Base-by-base conservation (phyloP, 1,284 basidiomycete species). In the Ceratobasidium sp. region DNA sequence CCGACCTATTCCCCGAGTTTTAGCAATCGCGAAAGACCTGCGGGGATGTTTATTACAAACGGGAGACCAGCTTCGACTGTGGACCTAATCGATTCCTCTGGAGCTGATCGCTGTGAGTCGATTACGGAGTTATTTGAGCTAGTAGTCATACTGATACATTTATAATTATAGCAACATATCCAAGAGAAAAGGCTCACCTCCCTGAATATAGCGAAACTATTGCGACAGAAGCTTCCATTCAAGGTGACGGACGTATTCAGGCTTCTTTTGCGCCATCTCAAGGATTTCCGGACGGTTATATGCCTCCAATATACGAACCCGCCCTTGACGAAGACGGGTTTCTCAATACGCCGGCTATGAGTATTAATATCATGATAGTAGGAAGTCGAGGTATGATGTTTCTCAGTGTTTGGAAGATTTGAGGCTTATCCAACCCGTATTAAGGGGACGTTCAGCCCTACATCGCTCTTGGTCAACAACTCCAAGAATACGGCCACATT, bases 401-500 rank as follows among this genome's bases (percentile, higher is more conserved):
- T 2, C 5, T 41, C 54, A 56, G 19, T 46, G 16, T 23, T 33
- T 2, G n/a, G n/a, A n/a, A n/a, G n/a, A n/a, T n/a, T n/a, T n/a
- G n/a, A n/a, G n/a, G n/a, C n/a, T n/a, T n/a, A n/a, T n/a, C n/a
- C n/a, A n/a, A n/a, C n/a, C n/a, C 4, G 6, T 21, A 5, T 33
- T 50, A 74, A 84, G 87, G 87, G 42, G 87, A 89, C 73, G 86
- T 90, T 0, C 87, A 89, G 74, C 87, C 87, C 0, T 89, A 85
- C 74, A 77, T 89, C 16, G 86, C 87, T 0, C 78, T 89, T 0
- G 86, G 84, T 2, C 79, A 84, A 68, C 77, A 79, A 19, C 77
- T 90, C 1, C 75, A 81, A n/a, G 75, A 78, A 46, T 78, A 84
- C 72, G 84, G 84, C 0, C 87, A 90, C 76, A 80, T 83, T 9